These are phyloP conservation scores for Globisporangium sylvaticum DNA, from an alignment of 352 stramenopile genomes.

Conservation along the genomic window DNA sequence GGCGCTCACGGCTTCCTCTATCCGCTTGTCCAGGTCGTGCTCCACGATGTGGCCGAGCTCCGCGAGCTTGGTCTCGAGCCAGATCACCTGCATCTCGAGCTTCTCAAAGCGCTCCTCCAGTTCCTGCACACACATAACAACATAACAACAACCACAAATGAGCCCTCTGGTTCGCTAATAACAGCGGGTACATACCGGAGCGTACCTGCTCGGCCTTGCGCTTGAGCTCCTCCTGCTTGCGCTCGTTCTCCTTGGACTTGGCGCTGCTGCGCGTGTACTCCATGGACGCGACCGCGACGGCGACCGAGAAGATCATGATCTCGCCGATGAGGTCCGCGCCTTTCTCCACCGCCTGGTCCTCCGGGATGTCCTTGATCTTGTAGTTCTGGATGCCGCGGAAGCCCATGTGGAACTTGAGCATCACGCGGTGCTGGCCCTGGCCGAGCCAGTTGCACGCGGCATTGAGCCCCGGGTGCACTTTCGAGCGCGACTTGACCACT, in stretches of 20 bases:
- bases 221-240: slow-evolving; percentile 45
- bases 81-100: slow-evolving; percentile 41
- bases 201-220: slow-evolving; percentile 34
- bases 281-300: slow-evolving; percentile 57
- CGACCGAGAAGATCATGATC: slow-evolving; percentile 77
- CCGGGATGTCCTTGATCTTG: slow-evolving; percentile 69
- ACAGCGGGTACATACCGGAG: background rate
- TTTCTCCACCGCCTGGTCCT: slow-evolving; percentile 73
- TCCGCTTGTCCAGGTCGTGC: slow-evolving; percentile 19
- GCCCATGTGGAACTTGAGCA: slow-evolving; percentile 77
- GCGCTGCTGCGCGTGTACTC: slow-evolving; percentile 70
- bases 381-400: slow-evolving; percentile 75
- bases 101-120: slow-evolving; percentile 47
- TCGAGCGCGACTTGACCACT: slow-evolving; percentile 87
- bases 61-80: slow-evolving; percentile 38
- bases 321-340: slow-evolving; percentile 75
- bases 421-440: slow-evolving; percentile 59
- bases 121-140: slow-evolving; percentile 17
- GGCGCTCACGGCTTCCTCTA: slow-evolving; percentile 12
- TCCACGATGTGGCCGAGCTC: slow-evolving; percentile 36
- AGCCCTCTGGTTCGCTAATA: background rate
- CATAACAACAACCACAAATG: too few relatives aligned
- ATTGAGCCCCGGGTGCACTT: slow-evolving; percentile 62
- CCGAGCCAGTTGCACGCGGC: slow-evolving; percentile 53
- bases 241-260: slow-evolving; percentile 61